A percentile compares a stretch with the other conserved stretches of the same genome.
Conservation (phyloP, 345 rosid species). For the Corymbia maculata region DNA sequence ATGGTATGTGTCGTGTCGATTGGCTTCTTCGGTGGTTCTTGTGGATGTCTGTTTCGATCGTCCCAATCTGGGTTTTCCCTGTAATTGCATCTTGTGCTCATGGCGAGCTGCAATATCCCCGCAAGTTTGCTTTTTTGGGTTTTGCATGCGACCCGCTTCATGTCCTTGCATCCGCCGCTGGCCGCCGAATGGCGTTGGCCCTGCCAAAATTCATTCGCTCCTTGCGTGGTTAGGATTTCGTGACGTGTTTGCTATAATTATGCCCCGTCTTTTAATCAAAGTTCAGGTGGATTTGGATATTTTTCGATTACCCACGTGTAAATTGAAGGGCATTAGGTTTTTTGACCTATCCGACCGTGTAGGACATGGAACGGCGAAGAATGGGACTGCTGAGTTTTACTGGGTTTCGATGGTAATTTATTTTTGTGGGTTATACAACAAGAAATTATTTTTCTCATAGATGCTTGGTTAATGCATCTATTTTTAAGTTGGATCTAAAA, state of each 20-base stretch:
- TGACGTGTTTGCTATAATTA: neutral
- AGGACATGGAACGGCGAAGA: neutral
- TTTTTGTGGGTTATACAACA: neutral
- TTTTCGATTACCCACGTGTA: neutral
- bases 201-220: neutral
- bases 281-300: neutral
- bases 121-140: neutral
- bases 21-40: neutral
- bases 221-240: neutral
- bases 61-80: neutral
- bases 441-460: neutral
- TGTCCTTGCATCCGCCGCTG: neutral
- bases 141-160: neutral
- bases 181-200: neutral
- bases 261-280: neutral
- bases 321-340: neutral
- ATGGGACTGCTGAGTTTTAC: neutral
- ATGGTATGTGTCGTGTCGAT: neutral
- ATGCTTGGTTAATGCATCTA: neutral
- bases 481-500: neutral
- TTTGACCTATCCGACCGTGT: neutral
- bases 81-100: neutral
- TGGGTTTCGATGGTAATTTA: neutral
- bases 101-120: neutral
- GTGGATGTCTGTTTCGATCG: neutral